Conservation (phyloP, 2,329 filamentous ascomycete genomes). For the Berkeleyomyces basicola region DNA sequence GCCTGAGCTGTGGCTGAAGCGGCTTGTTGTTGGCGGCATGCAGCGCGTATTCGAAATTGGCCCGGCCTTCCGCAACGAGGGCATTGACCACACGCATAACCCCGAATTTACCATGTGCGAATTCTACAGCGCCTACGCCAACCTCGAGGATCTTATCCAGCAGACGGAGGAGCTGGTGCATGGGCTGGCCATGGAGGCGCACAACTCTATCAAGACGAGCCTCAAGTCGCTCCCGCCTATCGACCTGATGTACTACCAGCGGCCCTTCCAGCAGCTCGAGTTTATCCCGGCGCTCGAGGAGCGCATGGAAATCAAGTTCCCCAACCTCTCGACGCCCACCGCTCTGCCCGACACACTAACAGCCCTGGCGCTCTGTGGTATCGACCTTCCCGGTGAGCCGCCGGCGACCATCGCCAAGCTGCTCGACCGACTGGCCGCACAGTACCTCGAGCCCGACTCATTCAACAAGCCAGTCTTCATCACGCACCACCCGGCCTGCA, state of each 20-base stretch:
- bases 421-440: conserved; percentile 62
- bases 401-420: conserved; percentile 44
- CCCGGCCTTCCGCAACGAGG: conserved; percentile 83
- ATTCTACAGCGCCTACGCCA: conserved; percentile 80
- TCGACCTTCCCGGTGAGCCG: conserved; percentile 49
- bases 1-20: conserved; percentile 88
- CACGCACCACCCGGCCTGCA: conserved; percentile 72
- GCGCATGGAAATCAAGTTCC: conserved; percentile 46
- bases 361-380: conserved; percentile 38
- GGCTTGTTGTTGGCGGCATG: conserved; percentile 75
- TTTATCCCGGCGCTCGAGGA: conserved; percentile 69
- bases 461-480: conserved; percentile 59
- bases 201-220: conserved; percentile 27
- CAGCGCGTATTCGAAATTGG: conserved; percentile 88
- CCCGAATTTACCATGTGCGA: conserved; percentile 97
- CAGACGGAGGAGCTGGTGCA: conserved; percentile 58
- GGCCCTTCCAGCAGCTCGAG: conserved; percentile 51
- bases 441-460: conserved; percentile 66
- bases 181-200: conserved; percentile 37
- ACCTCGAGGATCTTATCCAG: conserved; percentile 54
- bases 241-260: conserved; percentile 29
- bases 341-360: conserved; percentile 42
- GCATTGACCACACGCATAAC: conserved; percentile 80
- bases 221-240: conserved; percentile 32
- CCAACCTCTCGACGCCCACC: conserved; percentile 38